Evolutionary conservation across 345 rosid genomes (phyloP).

Genomic region (Arabidopsis thaliana): DNA sequence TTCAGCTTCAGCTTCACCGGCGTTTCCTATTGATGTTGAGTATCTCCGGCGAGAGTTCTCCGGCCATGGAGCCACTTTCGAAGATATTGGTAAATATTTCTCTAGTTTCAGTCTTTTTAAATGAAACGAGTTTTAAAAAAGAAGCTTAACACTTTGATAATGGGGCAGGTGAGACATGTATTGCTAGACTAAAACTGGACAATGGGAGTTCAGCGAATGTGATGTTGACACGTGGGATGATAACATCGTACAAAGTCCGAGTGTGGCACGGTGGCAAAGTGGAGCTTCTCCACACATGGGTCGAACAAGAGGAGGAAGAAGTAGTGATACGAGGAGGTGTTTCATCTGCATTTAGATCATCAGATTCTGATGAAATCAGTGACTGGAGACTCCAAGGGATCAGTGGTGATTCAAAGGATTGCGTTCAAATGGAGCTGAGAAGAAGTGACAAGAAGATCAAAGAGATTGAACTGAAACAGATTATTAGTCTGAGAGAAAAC

Average conservation of each 20-base stretch:
- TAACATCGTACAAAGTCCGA: constrained; percentile 78
- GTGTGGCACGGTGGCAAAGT: constrained; percentile 80
- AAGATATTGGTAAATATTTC: constrained; percentile 49
- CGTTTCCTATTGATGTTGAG: constrained; percentile 63
- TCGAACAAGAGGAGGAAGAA: constrained; percentile 58
- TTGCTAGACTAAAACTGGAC: constrained; percentile 65
- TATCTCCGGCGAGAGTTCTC: constrained; percentile 69
- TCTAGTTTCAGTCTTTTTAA: background rate
- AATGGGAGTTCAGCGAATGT: constrained; percentile 73
- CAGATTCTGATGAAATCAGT: constrained; percentile 46
- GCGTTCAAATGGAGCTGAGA: constrained; percentile 55
- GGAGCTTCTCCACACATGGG: constrained; percentile 83
- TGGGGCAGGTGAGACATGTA: constrained; percentile 54
- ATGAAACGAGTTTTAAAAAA: background rate
- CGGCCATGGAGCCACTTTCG: constrained; percentile 81
- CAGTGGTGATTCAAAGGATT: constrained; percentile 62
- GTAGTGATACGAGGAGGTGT: constrained; percentile 81
- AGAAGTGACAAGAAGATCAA: constrained; percentile 51
- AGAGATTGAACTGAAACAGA: constrained; percentile 60
- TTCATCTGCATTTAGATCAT: constrained; percentile 54
- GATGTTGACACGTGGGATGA: constrained; percentile 69
- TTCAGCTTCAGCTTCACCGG: constrained; percentile 44
- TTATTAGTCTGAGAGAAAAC: constrained; percentile 57
- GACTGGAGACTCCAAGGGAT: constrained; percentile 62
- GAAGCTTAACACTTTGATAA: constrained; percentile 23